phyloP scores from a whole-genome alignment of 345 rosid genomes.

The Gossypium ekmanianum region DNA sequence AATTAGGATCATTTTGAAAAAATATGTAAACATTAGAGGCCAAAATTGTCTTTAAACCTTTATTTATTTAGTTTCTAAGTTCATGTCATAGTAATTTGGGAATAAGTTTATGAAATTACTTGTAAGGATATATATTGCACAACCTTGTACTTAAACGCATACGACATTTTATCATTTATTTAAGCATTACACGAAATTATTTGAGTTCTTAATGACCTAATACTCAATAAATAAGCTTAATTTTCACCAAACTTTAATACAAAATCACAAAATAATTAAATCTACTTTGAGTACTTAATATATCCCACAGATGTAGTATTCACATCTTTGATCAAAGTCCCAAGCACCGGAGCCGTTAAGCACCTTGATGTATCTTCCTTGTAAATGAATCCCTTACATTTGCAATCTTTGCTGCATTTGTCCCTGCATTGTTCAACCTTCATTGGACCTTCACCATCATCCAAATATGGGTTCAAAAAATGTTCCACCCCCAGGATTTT shows the following conservation, averaged over 20 bases:
- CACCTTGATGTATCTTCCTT: slow-evolving; percentile 19
- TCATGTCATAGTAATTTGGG: too few relatives aligned
- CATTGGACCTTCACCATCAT: slow-evolving; percentile 23
- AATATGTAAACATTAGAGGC: too few relatives aligned
- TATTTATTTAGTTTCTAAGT: too few relatives aligned
- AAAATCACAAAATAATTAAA: neutral
- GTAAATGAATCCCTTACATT: slow-evolving; percentile 32
- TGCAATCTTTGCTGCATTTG: slow-evolving; percentile 33
- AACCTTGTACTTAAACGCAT: too few relatives aligned
- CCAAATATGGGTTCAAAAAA: slow-evolving; percentile 21
- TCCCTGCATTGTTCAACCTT: slow-evolving; percentile 26
- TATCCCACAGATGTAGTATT: slow-evolving; percentile 11
- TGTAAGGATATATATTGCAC: too few relatives aligned
- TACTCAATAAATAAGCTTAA: neutral
- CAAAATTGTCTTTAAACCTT: too few relatives aligned
- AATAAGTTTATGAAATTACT: too few relatives aligned
- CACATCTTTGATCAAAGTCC: slow-evolving; percentile 11
- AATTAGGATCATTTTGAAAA: too few relatives aligned
- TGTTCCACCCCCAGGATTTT: slow-evolving; percentile 3
- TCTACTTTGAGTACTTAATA: slow-evolving; percentile 15
- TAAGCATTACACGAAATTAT: too few relatives aligned
- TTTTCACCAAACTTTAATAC: neutral
- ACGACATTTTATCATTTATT: too few relatives aligned
- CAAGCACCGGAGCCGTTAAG: slow-evolving; percentile 16
- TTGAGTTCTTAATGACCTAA: neutral